Evolutionary conservation across 2,329 filamentous ascomycete genomes (phyloP).

Genomic region (Diaporthe sp.): DNA sequence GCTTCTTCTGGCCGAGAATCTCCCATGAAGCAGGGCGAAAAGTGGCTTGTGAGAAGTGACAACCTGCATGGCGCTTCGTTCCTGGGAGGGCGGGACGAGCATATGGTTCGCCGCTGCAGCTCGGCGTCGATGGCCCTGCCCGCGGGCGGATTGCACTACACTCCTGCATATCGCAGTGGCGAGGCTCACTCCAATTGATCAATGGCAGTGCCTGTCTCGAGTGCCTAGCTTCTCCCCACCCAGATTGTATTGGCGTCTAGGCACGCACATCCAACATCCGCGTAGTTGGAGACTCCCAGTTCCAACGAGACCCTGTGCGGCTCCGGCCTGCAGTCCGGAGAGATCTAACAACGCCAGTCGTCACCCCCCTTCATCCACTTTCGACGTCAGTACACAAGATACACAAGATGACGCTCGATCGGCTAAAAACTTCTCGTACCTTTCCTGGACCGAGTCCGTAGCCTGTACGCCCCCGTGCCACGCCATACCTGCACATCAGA

Average conservation of each 20-base stretch:
- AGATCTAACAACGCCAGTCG: conserved; percentile 22
- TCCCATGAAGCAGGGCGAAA: conserved; percentile 37
- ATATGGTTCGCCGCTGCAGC: conserved; percentile 35
- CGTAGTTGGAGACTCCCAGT: conserved; percentile 1
- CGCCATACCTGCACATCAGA: conserved; percentile 35
- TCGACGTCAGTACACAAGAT: conserved; percentile 31
- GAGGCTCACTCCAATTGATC: conserved; percentile 39
- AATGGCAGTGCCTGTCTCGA: conserved; percentile 33
- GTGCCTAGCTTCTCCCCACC: conserved; percentile 26
- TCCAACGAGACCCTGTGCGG: conserved; percentile 31
- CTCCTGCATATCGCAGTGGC: conserved; percentile 28
- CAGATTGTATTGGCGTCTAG: conserved; percentile 23
- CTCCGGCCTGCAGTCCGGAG: conserved; percentile 31
- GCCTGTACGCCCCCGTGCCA: conserved; percentile 31
- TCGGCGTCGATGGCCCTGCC: conserved; percentile 23
- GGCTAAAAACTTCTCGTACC: conserved; percentile 20
- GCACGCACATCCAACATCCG: neutral
- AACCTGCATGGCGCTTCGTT: conserved; percentile 13
- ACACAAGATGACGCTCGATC: conserved; percentile 30
- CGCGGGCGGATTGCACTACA: conserved; percentile 4
- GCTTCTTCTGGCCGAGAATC: conserved; percentile 28
- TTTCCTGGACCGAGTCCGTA: conserved; percentile 34
- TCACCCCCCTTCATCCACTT: neutral
- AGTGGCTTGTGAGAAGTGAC: conserved; percentile 32
- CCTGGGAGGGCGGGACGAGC: conserved; percentile 25